phyloP scores from a whole-genome alignment of 228 moss, liverwort and hornwort genomes.

The Sphagnum magellanicum region DNA sequence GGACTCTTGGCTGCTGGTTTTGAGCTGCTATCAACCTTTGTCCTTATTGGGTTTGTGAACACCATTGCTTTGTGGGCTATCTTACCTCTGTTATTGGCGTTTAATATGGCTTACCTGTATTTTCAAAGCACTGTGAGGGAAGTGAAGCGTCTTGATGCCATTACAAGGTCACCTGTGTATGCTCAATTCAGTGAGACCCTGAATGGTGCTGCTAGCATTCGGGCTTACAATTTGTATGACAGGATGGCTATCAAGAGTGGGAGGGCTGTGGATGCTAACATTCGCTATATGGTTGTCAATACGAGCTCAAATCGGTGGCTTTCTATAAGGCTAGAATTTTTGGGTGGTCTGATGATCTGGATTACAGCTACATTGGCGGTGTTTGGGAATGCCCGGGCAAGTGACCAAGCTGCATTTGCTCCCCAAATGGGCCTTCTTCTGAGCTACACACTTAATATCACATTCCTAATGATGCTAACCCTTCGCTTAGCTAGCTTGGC shows the following conservation, averaged over 20 bases:
- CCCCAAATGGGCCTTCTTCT: slow-evolving; percentile 99
- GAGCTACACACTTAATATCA: slow-evolving; percentile 80
- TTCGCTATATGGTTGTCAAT: slow-evolving; percentile 68
- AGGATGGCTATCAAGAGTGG: slow-evolving; percentile 89
- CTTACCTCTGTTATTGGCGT: slow-evolving; percentile 68
- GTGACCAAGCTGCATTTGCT: slow-evolving; percentile 64
- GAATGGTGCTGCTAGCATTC: slow-evolving; percentile 83
- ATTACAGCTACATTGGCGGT: slow-evolving; percentile 81
- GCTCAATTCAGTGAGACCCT: slow-evolving; percentile 95
- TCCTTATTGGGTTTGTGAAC: slow-evolving; percentile 80
- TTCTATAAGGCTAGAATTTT: slow-evolving; percentile 82
- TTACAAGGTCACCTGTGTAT: slow-evolving; percentile 93
- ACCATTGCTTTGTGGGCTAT: slow-evolving; percentile 87
- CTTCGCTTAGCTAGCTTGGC: slow-evolving; percentile 84
- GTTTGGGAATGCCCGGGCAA: slow-evolving; percentile 72
- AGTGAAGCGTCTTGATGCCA: slow-evolving; percentile 91
- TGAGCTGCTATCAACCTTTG: slow-evolving; percentile 77
- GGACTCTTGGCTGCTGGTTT: slow-evolving; percentile 77
- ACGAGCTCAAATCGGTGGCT: slow-evolving; percentile 98
- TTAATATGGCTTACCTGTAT: slow-evolving; percentile 76
- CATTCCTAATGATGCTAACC: slow-evolving; percentile 73
- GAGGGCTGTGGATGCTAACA: slow-evolving; percentile 76
- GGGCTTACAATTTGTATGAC: slow-evolving; percentile 85
- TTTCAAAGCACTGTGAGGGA: slow-evolving; percentile 92
- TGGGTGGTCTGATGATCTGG: slow-evolving; percentile 95